phyloP scores from a whole-genome alignment of 164 flowering plant species.

The Brasenia schreberi region DNA sequence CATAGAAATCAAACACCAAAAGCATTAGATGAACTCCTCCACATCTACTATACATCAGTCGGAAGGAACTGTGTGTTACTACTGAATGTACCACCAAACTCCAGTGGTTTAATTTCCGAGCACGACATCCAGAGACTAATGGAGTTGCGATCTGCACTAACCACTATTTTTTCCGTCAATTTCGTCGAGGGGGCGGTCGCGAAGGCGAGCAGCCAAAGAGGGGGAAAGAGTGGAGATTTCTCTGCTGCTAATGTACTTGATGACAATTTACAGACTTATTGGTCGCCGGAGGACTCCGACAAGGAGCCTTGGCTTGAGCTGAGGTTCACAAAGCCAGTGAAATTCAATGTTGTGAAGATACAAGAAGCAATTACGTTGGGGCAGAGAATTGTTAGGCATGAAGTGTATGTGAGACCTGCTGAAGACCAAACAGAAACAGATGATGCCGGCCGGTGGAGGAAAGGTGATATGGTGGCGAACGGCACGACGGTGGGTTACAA shows the following conservation, averaged over 20 bases:
- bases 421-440: background rate
- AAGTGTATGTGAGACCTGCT: constrained; percentile 32
- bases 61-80: constrained; percentile 77
- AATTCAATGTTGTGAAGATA: constrained; percentile 79
- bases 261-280: constrained; percentile 67
- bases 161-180: constrained; percentile 47
- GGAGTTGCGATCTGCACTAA: constrained; percentile 44
- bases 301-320: constrained; percentile 65
- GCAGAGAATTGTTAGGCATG: constrained; percentile 62
- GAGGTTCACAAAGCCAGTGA: constrained; percentile 10
- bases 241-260: constrained; percentile 56
- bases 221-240: constrained; percentile 38
- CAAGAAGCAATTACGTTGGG: constrained; percentile 93
- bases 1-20: constrained; percentile 66
- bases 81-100: constrained; percentile 81
- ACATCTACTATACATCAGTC: constrained; percentile 81
- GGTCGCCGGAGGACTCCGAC: constrained; percentile 53
- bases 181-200: constrained; percentile 30
- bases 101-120: constrained; percentile 61
- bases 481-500: constrained; percentile 84
- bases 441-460: constrained; percentile 14
- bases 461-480: constrained; percentile 17
- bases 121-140: constrained; percentile 35
- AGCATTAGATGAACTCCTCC: constrained; percentile 41
- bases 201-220: constrained; percentile 70